Base-by-base conservation (phyloP, 1,284 basidiomycete genomes). In the Termitomyces sp. region DNA sequence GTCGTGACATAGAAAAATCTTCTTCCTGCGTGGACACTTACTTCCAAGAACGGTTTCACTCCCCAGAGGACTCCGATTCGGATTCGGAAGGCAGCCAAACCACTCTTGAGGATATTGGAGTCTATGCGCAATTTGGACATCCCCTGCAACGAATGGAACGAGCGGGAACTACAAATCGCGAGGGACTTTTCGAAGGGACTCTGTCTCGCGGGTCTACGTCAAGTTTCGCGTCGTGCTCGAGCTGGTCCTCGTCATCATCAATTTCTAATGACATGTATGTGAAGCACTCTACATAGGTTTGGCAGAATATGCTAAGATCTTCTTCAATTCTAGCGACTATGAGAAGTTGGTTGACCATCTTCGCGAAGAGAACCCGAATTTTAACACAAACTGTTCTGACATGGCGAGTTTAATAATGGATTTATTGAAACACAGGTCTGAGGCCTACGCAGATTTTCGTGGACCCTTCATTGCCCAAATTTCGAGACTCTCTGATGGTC, bases 401-500 rank as follows among this genome's bases (percentile, higher is more conserved):
- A 61, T 64, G 53, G 65, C 63, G 10, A 34, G 44, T 55, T 2
- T 26, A 5, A 7, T 17, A 15, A 26, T 2, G 26, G 15, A 10
- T 33, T 5, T 26, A 30, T 7, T 12, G 2, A 15, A 36, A 26
- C 12, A 3, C 15, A 1, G 21, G n/a, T 21, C 33, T 21, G 24
- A 33, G 43, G 34, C 28, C 36, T 19, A 15, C 7, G 21, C 43
- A 65, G 63, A 53, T 63, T 7, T 53, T 62, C 17, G 49, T 61
- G 10, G 61, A 61, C 31, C 62, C 63, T 6, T 62, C 60, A 24
- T 50, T 58, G 5, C 53, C 60, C 26, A 54, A 41, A 34, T 44
- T 52, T 34, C 52, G 48, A 28, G 62, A 61, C 46, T 60, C 59
- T 10, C 62, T 71, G 45, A 70, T 76, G 72, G 67, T 75, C 52